These are phyloP conservation scores for Coniochaeta ligniaria DNA, from an alignment of 2,329 filamentous ascomycete species.

Conservation along the genomic window DNA sequence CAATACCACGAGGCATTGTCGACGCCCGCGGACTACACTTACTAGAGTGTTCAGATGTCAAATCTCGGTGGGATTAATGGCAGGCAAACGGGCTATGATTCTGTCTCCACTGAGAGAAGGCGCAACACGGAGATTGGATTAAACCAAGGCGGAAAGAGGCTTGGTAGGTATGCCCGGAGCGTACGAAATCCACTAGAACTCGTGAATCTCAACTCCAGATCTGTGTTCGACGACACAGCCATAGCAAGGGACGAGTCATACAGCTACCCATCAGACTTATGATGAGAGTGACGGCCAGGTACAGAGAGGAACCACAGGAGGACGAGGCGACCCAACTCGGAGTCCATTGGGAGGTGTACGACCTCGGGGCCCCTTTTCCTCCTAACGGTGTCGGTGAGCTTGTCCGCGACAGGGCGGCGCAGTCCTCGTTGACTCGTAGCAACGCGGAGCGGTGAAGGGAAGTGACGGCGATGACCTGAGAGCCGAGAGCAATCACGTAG, in stretches of 20 bases:
- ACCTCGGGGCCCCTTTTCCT: not conserved
- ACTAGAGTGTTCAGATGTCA: too few relatives aligned
- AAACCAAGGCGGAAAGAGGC: not conserved
- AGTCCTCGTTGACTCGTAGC: not conserved
- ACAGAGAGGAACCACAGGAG: not conserved
- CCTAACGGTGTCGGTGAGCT: not conserved
- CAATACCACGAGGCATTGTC: not conserved
- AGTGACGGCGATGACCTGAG: not conserved
- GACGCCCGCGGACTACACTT: not conserved
- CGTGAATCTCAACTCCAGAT: not conserved
- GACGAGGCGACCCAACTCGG: not conserved
- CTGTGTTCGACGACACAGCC: not conserved
- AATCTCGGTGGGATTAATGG: not conserved
- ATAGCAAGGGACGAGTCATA: not conserved
- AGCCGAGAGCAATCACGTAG: not conserved
- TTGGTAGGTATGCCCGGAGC: not conserved
- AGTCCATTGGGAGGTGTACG: not conserved
- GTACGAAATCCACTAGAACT: not conserved
- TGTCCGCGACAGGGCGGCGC: not conserved
- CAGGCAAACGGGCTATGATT: not conserved
- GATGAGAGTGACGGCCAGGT: not conserved
- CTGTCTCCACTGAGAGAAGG: not conserved
- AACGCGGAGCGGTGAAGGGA: not conserved
- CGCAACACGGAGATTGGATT: not conserved
- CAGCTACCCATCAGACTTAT: not conserved